These are phyloP conservation scores for Sabuloglossum arenarium DNA, from an alignment of 495 filamentous ascomycete genomes.

Conservation along the genomic window DNA sequence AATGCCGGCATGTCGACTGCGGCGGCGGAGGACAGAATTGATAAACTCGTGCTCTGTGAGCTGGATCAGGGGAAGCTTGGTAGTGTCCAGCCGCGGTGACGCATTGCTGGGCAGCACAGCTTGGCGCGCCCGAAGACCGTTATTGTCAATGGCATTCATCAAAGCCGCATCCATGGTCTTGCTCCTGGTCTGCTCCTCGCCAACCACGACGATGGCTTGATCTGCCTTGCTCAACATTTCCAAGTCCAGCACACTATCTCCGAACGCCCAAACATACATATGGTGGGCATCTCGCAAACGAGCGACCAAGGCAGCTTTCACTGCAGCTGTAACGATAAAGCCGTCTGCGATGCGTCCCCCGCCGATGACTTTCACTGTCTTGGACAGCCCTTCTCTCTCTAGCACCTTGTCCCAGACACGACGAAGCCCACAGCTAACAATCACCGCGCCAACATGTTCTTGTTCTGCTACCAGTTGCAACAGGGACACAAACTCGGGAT, in stretches of 20 bases:
- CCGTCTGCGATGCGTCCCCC: constrained; percentile 29
- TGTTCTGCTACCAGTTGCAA: constrained; percentile 19
- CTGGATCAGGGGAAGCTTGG: constrained; percentile 23
- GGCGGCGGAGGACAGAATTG: constrained; percentile 15
- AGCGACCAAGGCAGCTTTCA: constrained; percentile 30
- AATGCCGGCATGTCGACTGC: constrained; percentile 7
- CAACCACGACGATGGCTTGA: constrained; percentile 36
- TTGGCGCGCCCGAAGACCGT: constrained; percentile 24
- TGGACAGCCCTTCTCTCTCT: constrained; percentile 21
- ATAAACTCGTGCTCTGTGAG: constrained; percentile 20
- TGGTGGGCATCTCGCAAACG: constrained; percentile 18
- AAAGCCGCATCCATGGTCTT: constrained; percentile 33
- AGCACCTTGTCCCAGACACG: constrained; percentile 37
- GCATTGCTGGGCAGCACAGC: constrained; percentile 22
- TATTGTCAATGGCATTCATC: constrained; percentile 20
- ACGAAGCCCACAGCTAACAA: constrained; percentile 36
- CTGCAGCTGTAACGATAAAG: constrained; percentile 27
- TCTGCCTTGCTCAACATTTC: constrained; percentile 34
- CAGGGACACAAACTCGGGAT: constrained; percentile 27
- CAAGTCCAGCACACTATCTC: constrained; percentile 40
- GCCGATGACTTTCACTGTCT: constrained; percentile 30
- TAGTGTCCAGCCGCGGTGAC: constrained; percentile 24
- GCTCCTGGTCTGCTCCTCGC: constrained; percentile 28
- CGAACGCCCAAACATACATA: constrained; percentile 35
- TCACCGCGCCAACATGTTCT: constrained; percentile 25